Base-by-base conservation (phyloP, 177 flowering plant genomes). In the Telopea speciosissima region DNA sequence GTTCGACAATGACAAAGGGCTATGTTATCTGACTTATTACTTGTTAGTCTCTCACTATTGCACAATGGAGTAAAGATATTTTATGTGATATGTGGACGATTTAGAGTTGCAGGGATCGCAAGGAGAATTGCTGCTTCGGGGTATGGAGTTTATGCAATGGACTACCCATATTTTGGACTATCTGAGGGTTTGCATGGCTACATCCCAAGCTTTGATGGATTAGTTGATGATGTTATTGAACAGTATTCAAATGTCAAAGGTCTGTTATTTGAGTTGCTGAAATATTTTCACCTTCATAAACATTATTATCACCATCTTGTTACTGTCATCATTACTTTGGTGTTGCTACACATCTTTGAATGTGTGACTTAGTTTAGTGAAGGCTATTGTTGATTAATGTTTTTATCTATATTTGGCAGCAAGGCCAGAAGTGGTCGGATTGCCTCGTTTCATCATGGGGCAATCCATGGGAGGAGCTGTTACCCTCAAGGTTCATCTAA, bases 391-490 rank as follows among this genome's bases (percentile, higher is more conserved):
- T 66, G 40, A 54, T 76, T 17, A n/a, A 74, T 58, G 16, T 72
- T 11, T 70, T 21, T 61, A 40, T 68, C 10, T 44, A 40, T 66
- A 24, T 67, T 49, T 66, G 68, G 68, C 81, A 92, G 99, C 76
- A 68, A 84, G 86, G 68, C 88, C 95, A 5, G 96, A 92, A 77
- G 70, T 85, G 42, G 78, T 74, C 52, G 90, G 87, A n/a, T 76
- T 92, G 74, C 96, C 97, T 19, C 79, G 74, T 60, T 95, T 91
- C 78, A 49, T 93, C 60, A 74, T 95, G 66, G 99, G 97, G 26
- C 99, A 95, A 82, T 95, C 99, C n/a, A 95, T 95, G 97, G 99
- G 99, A 69, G 99, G 99, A 79, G 99, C 97, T 62, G 86, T 93
- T 80, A 80, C 97, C 66, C 79, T 95, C 45, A 93, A 93, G 82